Base-by-base conservation (phyloP, 2,329 filamentous ascomycete genomes). In the Elsinoe batatas region DNA sequence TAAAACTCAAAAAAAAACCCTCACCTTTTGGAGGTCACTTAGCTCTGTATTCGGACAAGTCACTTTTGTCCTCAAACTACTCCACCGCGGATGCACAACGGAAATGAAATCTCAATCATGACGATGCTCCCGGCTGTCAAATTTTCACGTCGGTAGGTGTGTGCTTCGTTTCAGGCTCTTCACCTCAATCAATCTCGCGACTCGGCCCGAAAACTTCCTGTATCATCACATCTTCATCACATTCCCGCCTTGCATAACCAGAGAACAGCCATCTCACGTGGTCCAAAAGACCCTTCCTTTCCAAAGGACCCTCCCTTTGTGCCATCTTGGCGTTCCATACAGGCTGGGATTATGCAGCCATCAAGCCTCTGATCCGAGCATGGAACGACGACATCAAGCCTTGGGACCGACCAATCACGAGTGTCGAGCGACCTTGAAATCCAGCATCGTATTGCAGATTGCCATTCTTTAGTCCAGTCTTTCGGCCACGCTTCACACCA, bases 121-220 rank as follows among this genome's bases (percentile, higher is more conserved):
- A 38, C 36, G 17, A 18, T 12, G 26, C 26, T 17, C 33, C n/a
- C 44, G 17, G 30, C 44, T 15, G 12, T 13, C 44, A 33, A 33
- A 15, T 49, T 33, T 35, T 10, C 17, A 15, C 7, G 44, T 38
- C 36, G 13, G 17, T 18, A 22, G 44, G 26, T 17, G 18, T 33
- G 44, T 33, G 30, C 32, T 33, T 13, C 44, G 44, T 49, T 49
- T 49, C 44, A 49, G 44, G 33, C 33, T 35, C 44, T 49, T 49
- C 13, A 13, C 11, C 30, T 12, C 44, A 35, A 33, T 49, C 44
- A 33, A 49, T 49, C 44, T 49, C 26, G 30, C 44, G 33, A 33
- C 15, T 49, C 26, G 44, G 44, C 22, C 40, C 44, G 44, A 49
- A 33, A 13, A 49, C 5, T 12, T 15, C 15, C 33, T 13, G 44